Evolutionary conservation across 1,284 basidiomycete genomes (phyloP), one percentile per base, ranked within the genome.

Genomic region (Cryptococcus sp.): DNA sequence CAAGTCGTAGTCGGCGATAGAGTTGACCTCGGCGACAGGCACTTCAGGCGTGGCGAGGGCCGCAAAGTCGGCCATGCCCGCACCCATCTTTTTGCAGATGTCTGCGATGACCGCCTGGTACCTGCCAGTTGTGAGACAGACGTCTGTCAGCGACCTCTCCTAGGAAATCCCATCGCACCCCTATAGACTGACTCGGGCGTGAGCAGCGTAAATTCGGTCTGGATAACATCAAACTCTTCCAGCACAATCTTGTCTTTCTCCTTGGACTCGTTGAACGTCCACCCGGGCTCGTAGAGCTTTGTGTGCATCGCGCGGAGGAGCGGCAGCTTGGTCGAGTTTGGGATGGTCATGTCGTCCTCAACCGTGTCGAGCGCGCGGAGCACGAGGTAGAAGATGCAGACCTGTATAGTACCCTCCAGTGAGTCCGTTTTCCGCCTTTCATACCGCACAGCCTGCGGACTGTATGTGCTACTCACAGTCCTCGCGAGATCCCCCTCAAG

Each of bases 311-410:
- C 79, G 43, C 91, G 85, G 39, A 99, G 82, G 15, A 98, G 70
- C 11, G 89, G 88, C 57, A 95, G 87, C 75, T 99, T 99, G 65
- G 86, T 78, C 12, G 85, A 80, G 75, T 93, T 88, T 1, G 89
- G 82, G 56, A 99, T 84, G 2, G 93, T 91, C 93, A 98, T 98
- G 80, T 99, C 95, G 75, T 98, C 95, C 77, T 99, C 95, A 59
- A 99, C 84, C 12, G 96, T 98, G 78, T 98, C 96, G 35, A 98
- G 80, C 1, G 85, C 95, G 24, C 95, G 85, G 6, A 99, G 83
- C 4, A 95, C 88, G 51, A 99, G 84, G 78, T 98, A 99, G 79
- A 97, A 98, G 60, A 99, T 77, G 75, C 90, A 93, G 63, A 97
- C 85, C 91, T 94, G 66, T 44, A n/a, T 13, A 16, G 40, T 11